A percentile compares a stretch with the other conserved stretches of the same genome.
Conservation (phyloP, 805 yeast genomes). For the Kluyveromyces siamensis region DNA sequence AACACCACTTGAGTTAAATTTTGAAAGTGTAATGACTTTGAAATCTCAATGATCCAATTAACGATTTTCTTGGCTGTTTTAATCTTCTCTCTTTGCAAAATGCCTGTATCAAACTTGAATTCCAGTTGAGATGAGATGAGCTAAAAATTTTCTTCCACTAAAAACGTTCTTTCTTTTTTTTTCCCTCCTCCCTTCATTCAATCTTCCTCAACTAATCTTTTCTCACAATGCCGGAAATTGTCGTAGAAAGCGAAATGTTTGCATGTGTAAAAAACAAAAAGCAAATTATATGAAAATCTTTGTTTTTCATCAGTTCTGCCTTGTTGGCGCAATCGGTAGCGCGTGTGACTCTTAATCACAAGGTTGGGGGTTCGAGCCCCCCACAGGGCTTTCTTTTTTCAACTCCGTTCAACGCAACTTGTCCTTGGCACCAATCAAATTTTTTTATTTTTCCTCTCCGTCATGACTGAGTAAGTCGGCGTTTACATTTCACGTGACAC, state of each 20-base stretch:
- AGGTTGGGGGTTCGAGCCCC: conserved; percentile 22
- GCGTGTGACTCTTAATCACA: conserved; percentile 21
- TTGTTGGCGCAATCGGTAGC: conserved; percentile 22
- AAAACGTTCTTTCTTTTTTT: neutral
- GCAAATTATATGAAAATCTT: neutral
- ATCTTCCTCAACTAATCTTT: no score
- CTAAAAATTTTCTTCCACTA: conserved; percentile 6
- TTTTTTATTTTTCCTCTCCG: no score
- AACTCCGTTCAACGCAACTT: no score
- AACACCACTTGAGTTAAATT: neutral
- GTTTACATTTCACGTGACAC: no score
- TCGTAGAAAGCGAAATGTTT: no score
- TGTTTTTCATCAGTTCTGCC: conserved; percentile 3
- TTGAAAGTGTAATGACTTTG: neutral
- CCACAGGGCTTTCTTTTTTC: conserved; percentile 16
- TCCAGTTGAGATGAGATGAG: conserved; percentile 9
- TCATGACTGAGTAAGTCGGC: no score
- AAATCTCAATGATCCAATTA: neutral
- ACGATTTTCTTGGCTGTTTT: neutral
- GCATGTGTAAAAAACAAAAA: no score
- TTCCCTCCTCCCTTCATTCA: neutral
- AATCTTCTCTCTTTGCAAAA: neutral
- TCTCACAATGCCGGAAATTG: no score
- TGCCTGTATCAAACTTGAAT: neutral
- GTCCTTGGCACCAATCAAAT: neutral